Conservation (phyloP, 768 basidiomycete species). For the Sarcodon sp. region DNA sequence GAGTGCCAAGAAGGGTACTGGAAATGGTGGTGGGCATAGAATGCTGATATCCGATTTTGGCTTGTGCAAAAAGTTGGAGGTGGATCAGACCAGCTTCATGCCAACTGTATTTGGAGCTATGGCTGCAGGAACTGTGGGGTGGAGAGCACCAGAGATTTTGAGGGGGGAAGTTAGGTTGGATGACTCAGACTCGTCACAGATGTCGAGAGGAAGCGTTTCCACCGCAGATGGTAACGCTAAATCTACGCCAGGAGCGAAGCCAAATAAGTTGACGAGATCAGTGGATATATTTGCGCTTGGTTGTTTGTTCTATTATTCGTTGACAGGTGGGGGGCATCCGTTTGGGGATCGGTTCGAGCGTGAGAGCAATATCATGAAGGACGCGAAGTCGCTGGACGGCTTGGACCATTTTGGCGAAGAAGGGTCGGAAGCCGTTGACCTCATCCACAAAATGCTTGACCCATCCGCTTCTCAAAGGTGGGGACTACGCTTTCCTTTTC, state of each 20-base stretch:
- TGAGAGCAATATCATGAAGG: slow-evolving; percentile 87
- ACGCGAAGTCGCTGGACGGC: slow-evolving; percentile 54
- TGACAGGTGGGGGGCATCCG: slow-evolving; percentile 86
- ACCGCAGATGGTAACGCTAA: slow-evolving; percentile 28
- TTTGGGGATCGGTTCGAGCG: slow-evolving; percentile 89
- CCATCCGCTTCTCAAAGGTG: slow-evolving; percentile 67
- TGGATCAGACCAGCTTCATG: slow-evolving; percentile 93
- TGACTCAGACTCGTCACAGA: slow-evolving; percentile 57
- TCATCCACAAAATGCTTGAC: slow-evolving; percentile 71
- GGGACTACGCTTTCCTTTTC: slow-evolving; percentile 13
- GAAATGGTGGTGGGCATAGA: slow-evolving; percentile 36
- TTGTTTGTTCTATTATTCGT: slow-evolving; percentile 87
- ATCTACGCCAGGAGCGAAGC: slow-evolving; percentile 19
- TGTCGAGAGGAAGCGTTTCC: slow-evolving; percentile 52
- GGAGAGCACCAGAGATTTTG: slow-evolving; percentile 95
- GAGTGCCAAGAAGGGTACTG: slow-evolving; percentile 40
- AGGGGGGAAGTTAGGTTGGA: slow-evolving; percentile 90
- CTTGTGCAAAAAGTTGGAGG: slow-evolving; percentile 86
- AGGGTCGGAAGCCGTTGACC: slow-evolving; percentile 77
- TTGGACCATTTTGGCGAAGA: slow-evolving; percentile 84
- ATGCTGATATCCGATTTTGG: slow-evolving; percentile 98
- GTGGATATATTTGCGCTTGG: slow-evolving; percentile 97
- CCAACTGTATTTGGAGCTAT: slow-evolving; percentile 85
- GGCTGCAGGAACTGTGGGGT: slow-evolving; percentile 90
- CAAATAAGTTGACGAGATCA: slow-evolving; percentile 78